Base-by-base conservation (phyloP, 345 rosid genomes). In the Gossypioides kirkii region DNA sequence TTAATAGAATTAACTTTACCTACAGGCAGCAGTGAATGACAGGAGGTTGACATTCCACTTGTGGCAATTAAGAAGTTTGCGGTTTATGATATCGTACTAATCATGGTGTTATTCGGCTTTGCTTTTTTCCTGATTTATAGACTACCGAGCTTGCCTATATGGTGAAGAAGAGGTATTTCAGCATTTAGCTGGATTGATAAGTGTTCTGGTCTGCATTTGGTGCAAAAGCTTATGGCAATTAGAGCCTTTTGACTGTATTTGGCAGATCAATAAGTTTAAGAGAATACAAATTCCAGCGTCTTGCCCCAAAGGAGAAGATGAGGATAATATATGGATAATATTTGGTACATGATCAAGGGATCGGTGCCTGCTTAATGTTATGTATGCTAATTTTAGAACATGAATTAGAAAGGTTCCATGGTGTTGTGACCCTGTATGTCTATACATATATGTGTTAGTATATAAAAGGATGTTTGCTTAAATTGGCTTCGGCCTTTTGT, bases 371-470 rank as follows among this genome's bases (percentile, higher is more conserved):
- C 71, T 79, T 84, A 73, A 84, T 84, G 77, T 73, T 71, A 78
- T 80, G 74, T 76, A 79, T 78, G 77, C 80, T 84, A 84, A 84
- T 86, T 73, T 47, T 76, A 77, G 85, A 74, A 63, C 80, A 55
- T 78, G 80, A 81, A 77, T 82, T 75, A 74, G 78, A 74, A 77
- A 72, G 70, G 59, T 74, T 83, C 84, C 82, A 53, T 75, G 80
- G 36, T 77, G 58, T 65, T 73, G 69, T 78, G 17, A 55, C 78
- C 82, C 10, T 77, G 79, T 75, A 80, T 75, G 79, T 80, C 68
- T 71, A 74, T 76, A 79, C 71, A 72, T 52, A 20, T 4, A 76
- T 60, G 74, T 62, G 62, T 76, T 54, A 58, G 72, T 73, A 74
- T 76, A 73, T 74, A 75, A 71, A 77, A 69, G 81, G 81, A 54